Evolutionary conservation across 805 yeast genomes (phyloP).

Genomic region (Suhomyces pyralidae): DNA sequence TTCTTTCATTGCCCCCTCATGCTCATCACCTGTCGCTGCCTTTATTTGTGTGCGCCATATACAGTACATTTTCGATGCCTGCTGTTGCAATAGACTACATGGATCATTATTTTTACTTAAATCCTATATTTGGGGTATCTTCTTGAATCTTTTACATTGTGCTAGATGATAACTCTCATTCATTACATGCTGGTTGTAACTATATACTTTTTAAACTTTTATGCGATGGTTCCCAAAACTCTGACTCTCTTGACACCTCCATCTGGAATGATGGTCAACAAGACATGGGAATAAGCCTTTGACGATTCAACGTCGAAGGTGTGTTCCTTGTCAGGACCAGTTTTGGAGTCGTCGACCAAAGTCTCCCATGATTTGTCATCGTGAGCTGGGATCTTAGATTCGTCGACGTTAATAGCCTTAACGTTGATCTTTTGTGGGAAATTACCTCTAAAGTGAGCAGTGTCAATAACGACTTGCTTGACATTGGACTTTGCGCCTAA

Average conservation of each 20-base stretch:
- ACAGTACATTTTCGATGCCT: neutral
- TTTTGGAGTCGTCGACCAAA: slow-evolving; percentile 65
- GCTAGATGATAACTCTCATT: neutral
- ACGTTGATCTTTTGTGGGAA: slow-evolving; percentile 79
- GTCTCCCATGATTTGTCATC: slow-evolving; percentile 55
- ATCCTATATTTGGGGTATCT: no score
- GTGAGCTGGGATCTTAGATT: slow-evolving; percentile 36
- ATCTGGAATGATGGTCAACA: slow-evolving; percentile 85
- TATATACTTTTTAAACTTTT: neutral
- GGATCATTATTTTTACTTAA: no score
- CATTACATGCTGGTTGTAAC: neutral
- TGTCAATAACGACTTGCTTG: slow-evolving; percentile 68
- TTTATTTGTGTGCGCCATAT: neutral
- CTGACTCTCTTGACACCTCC: slow-evolving; percentile 94
- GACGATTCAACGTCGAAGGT: slow-evolving; percentile 35
- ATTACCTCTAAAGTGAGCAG: slow-evolving; percentile 93
- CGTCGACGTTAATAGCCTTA: slow-evolving; percentile 50
- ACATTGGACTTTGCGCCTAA: slow-evolving; percentile 67
- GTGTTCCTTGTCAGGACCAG: slow-evolving; percentile 85
- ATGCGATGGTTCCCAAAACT: slow-evolving; percentile 60
- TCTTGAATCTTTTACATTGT: no score
- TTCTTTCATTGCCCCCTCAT: neutral
- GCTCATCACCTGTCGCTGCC: neutral
- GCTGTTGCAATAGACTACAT: neutral
- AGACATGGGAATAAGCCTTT: slow-evolving; percentile 60